Evolutionary conservation across 208 protist genomes (phyloP).

Genomic region (Acanthamoeba polyphaga): DNA sequence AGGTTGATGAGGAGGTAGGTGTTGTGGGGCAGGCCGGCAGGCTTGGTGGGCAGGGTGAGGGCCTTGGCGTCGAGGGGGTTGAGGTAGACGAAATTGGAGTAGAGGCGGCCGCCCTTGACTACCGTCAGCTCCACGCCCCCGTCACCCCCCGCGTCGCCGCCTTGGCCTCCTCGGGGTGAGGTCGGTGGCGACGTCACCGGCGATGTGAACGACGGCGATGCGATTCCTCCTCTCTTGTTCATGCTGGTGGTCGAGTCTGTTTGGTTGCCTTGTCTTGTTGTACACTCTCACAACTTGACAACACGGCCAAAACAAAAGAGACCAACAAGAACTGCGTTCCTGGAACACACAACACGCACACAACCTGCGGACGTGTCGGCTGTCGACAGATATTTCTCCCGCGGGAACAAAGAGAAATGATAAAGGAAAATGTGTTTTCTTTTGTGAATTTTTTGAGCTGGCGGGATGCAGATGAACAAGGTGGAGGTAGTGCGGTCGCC

Average conservation of each 20-base stretch:
- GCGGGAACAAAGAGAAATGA: no score
- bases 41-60: slow-evolving; percentile 10
- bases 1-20: slow-evolving; percentile 44
- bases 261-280: not conserved
- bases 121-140: slow-evolving; percentile 4
- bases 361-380: no score
- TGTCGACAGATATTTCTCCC: no score
- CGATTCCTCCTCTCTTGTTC: not conserved
- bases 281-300: no score
- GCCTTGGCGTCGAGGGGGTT: not conserved
- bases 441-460: not conserved
- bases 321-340: no score
- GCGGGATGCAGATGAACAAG: not conserved
- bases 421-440: not conserved
- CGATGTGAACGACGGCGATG: not conserved
- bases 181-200: not conserved
- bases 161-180: not conserved
- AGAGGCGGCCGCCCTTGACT: not conserved
- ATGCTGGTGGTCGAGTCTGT: not conserved
- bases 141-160: not conserved
- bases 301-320: no score
- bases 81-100: slow-evolving; percentile 8
- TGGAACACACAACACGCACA: no score
- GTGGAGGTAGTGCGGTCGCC: not conserved
- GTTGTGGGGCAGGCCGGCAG: not conserved